These are phyloP conservation scores for Jatropha multifida DNA, from an alignment of 441 rosid genomes.

Conservation along the genomic window DNA sequence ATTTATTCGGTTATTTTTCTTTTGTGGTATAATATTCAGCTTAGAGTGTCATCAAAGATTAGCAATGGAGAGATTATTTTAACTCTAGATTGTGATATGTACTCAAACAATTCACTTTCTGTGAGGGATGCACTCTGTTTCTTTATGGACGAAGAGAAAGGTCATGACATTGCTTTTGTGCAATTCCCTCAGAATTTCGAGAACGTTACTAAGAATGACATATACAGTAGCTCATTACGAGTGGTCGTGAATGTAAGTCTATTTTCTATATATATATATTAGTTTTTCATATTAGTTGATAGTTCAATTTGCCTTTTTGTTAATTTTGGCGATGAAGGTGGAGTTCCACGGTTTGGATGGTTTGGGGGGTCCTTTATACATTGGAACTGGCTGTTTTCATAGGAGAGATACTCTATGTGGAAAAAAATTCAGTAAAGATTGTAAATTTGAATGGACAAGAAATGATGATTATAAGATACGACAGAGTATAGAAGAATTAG, in stretches of 20 bases:
- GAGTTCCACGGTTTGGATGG: slow-evolving; percentile 69
- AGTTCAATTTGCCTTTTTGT: not conserved
- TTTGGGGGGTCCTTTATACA: slow-evolving; percentile 57
- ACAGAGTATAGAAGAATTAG: slow-evolving; percentile 22
- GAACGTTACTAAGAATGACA: slow-evolving; percentile 54
- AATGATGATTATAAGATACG: slow-evolving; percentile 11
- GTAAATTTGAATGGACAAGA: slow-evolving; percentile 27
- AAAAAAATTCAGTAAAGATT: slow-evolving; percentile 26
- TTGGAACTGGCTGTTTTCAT: slow-evolving; percentile 80
- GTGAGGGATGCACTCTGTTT: slow-evolving; percentile 64
- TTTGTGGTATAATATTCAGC: slow-evolving; percentile 28
- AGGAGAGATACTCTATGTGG: slow-evolving; percentile 68
- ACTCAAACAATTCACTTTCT: slow-evolving; percentile 52
- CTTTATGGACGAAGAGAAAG: slow-evolving; percentile 63
- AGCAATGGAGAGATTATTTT: slow-evolving; percentile 40
- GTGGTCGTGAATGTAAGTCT: not conserved
- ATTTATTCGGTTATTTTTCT: no score
- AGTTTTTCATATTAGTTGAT: not conserved
- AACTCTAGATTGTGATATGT: slow-evolving; percentile 74
- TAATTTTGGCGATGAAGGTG: slow-evolving; percentile 36
- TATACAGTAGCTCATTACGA: not conserved
- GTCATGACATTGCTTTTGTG: slow-evolving; percentile 55
- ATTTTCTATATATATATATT: not conserved
- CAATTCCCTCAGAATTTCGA: slow-evolving; percentile 54
- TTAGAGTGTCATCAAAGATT: slow-evolving; percentile 52